Evolutionary conservation across 2,329 filamentous ascomycete genomes (phyloP).

Genomic region (Colletotrichum limetticola): DNA sequence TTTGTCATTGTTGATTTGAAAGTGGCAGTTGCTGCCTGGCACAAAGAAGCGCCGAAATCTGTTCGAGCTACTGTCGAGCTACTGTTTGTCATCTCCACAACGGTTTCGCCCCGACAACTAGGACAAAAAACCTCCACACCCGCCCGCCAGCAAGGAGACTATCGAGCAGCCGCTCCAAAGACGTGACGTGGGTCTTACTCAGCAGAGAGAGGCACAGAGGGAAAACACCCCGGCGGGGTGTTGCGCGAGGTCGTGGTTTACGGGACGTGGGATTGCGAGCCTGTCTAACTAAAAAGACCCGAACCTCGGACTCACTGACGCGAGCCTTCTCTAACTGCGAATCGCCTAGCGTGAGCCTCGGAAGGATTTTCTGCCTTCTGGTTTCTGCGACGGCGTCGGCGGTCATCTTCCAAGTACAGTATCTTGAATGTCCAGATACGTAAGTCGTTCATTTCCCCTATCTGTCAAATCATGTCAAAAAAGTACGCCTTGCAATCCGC

Average conservation of each 20-base stretch:
- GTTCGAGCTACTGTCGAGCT: not conserved
- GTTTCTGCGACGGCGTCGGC: not conserved
- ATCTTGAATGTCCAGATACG: not conserved
- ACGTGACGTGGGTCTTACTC: slow-evolving; percentile 20
- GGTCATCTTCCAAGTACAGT: not conserved
- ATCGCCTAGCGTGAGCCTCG: not conserved
- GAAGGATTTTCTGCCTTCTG: not conserved
- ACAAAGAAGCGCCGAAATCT: not conserved
- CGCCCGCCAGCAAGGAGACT: not conserved
- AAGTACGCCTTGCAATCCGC: not conserved
- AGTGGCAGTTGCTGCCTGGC: not conserved
- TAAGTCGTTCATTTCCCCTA: not conserved
- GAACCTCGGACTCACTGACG: not conserved
- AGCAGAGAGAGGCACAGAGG: not conserved
- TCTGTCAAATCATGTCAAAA: not conserved
- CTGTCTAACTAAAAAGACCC: not conserved
- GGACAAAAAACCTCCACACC: not conserved
- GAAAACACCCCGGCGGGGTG: not conserved
- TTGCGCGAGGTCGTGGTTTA: not conserved
- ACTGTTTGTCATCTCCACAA: not conserved
- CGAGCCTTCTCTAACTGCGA: not conserved
- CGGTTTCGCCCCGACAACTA: not conserved
- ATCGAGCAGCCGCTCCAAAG: not conserved
- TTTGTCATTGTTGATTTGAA: not conserved
- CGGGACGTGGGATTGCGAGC: not conserved